Evolutionary conservation across 192 early-diverging fungal species (phyloP).

Genomic region (Backusella circina): DNA sequence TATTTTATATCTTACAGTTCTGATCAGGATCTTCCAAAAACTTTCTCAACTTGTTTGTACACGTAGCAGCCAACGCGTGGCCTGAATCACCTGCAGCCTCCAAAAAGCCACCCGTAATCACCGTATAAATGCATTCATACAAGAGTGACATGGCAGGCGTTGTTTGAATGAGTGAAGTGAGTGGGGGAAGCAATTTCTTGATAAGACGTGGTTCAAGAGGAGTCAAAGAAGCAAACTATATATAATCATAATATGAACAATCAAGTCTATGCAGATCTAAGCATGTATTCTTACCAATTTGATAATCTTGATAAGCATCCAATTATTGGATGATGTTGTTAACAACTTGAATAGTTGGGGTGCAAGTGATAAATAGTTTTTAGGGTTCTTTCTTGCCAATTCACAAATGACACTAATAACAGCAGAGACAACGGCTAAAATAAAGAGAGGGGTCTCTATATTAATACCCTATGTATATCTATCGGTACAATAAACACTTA

Average conservation of each 20-base stretch:
- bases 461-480: not conserved
- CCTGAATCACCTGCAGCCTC: slow-evolving; percentile 50
- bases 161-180: slow-evolving; percentile 80
- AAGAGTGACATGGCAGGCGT: slow-evolving; percentile 94
- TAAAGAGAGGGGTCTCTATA: not conserved
- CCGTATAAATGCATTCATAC: slow-evolving; percentile 97
- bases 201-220: slow-evolving; percentile 91
- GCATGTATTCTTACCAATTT: slow-evolving; percentile 71
- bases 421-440: slow-evolving; percentile 81
- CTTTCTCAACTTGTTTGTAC: slow-evolving; percentile 72
- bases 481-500: slow-evolving; percentile 31
- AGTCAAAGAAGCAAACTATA: slow-evolving; percentile 84
- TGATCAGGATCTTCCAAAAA: slow-evolving; percentile 89
- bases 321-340: slow-evolving; percentile 91
- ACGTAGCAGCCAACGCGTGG: slow-evolving; percentile 72
- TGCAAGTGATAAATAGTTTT: slow-evolving; percentile 89
- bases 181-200: slow-evolving; percentile 81
- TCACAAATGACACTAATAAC: slow-evolving; percentile 97
- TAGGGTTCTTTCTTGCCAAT: slow-evolving; percentile 88
- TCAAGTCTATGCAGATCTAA: not conserved
- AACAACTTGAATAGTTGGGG: slow-evolving; percentile 91
- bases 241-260: not conserved
- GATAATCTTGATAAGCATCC: slow-evolving; percentile 99
- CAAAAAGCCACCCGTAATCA: slow-evolving; percentile 87
- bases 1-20: slow-evolving; percentile 63